Evolutionary conservation across 345 rosid genomes (phyloP).

Genomic region (Linum tenue): DNA sequence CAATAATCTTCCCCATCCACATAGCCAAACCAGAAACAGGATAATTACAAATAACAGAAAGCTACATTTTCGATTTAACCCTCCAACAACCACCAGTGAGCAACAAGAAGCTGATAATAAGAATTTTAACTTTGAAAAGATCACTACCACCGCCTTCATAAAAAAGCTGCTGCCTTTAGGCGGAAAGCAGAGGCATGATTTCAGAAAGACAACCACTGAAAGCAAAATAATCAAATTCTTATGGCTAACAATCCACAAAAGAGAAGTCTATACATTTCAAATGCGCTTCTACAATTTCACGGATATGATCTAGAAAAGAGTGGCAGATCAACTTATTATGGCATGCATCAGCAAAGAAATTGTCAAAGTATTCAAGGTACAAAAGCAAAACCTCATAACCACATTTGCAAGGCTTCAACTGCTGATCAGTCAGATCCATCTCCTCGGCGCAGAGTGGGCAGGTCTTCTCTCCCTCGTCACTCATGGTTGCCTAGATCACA

Average conservation of each 20-base stretch:
- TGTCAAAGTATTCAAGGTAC: not conserved
- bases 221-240: not conserved
- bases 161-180: not conserved
- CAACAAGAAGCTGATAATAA: not conserved
- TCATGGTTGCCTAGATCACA: constrained; percentile 42
- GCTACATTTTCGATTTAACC: not conserved
- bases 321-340: too few species aligned
- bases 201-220: not conserved
- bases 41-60: too few species aligned
- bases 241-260: too few species aligned
- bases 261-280: too few species aligned
- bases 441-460: constrained; percentile 90
- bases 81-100: not conserved
- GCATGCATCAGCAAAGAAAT: too few species aligned
- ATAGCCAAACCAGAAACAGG: not conserved
- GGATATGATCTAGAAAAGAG: too few species aligned
- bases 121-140: not conserved
- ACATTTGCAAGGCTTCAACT: constrained; percentile 90
- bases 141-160: not conserved
- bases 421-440: constrained; percentile 93
- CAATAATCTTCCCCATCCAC: not conserved
- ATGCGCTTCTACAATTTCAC: too few species aligned
- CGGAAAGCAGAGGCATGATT: not conserved
- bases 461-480: constrained; percentile 73
- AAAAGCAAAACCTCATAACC: constrained; percentile 61